Percentiles rank a stretch among this genome's conserved stretches.
Evolutionary conservation across 495 filamentous ascomycete genomes (phyloP).

Genomic region (Hamigera avellanea): DNA sequence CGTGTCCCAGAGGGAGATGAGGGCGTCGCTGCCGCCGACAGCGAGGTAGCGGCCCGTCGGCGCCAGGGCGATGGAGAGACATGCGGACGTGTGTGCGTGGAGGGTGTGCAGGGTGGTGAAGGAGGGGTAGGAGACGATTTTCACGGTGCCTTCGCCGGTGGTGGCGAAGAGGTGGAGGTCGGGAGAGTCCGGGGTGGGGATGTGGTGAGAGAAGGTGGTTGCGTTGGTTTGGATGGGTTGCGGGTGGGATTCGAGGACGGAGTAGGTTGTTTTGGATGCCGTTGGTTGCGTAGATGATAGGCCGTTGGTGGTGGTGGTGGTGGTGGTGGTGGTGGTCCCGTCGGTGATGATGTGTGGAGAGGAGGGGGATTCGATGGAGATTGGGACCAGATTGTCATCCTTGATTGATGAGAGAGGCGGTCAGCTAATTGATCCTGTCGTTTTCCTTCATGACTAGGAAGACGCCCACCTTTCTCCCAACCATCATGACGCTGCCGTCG

Average conservation of each 20-base stretch:
- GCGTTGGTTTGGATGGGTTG: conserved; percentile 72
- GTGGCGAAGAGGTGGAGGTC: conserved; percentile 57
- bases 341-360: conserved; percentile 20
- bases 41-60: conserved; percentile 74
- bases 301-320: too few species aligned
- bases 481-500: conserved; percentile 71
- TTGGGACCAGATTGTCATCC: conserved; percentile 60
- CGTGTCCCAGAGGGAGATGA: conserved; percentile 87
- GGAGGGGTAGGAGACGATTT: conserved; percentile 59
- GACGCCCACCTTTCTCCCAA: conserved; percentile 64
- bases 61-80: conserved; percentile 56
- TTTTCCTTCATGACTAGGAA: neutral
- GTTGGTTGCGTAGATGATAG: too few species aligned
- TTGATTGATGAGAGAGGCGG: conserved; percentile 15
- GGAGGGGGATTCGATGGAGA: conserved; percentile 38
- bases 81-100: conserved; percentile 75
- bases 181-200: conserved; percentile 23
- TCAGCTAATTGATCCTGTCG: neutral
- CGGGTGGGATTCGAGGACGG: conserved; percentile 47
- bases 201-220: conserved; percentile 64
- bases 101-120: conserved; percentile 47
- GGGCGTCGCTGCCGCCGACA: conserved; percentile 77
- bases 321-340: conserved; percentile 3
- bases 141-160: conserved; percentile 69
- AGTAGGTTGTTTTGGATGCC: conserved; percentile 18